phyloP scores from a whole-genome alignment of 2,329 filamentous ascomycete species.

The Botrytis porri region DNA sequence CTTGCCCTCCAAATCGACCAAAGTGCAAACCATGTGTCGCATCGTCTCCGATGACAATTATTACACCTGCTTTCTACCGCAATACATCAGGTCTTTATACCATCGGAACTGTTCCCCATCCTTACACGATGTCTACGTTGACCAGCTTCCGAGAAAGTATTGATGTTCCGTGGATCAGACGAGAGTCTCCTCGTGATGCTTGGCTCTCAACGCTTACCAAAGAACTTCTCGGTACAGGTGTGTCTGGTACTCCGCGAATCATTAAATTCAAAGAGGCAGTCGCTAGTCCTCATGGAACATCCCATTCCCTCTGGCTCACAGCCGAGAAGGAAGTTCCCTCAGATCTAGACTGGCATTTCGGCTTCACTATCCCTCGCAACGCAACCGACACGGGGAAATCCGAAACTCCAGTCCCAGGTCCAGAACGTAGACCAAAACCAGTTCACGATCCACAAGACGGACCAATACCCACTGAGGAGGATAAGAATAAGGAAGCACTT shows the following conservation, averaged over 20 bases:
- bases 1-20: conserved; percentile 78
- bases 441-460: conserved; percentile 48
- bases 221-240: conserved; percentile 60
- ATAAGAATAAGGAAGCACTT: conserved; percentile 52
- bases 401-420: conserved; percentile 56
- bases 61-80: conserved; percentile 63
- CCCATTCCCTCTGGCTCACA: conserved; percentile 75
- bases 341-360: conserved; percentile 88
- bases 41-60: conserved; percentile 61
- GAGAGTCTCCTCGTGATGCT: conserved; percentile 67
- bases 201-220: conserved; percentile 75
- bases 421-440: conserved; percentile 54
- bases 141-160: conserved; percentile 59
- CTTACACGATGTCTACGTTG: conserved; percentile 76
- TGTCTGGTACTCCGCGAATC: conserved; percentile 63
- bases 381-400: conserved; percentile 52
- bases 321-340: conserved; percentile 58
- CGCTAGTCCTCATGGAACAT: conserved; percentile 61
- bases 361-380: conserved; percentile 70
- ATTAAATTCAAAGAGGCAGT: conserved; percentile 78
- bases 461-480: conserved; percentile 50
- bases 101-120: conserved; percentile 86
- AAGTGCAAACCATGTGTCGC: conserved; percentile 73
- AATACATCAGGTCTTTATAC: conserved; percentile 74
- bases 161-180: conserved; percentile 63